These are phyloP conservation scores for Harringtonia aguacate DNA, from an alignment of 2,329 filamentous ascomycete genomes.

Conservation along the genomic window DNA sequence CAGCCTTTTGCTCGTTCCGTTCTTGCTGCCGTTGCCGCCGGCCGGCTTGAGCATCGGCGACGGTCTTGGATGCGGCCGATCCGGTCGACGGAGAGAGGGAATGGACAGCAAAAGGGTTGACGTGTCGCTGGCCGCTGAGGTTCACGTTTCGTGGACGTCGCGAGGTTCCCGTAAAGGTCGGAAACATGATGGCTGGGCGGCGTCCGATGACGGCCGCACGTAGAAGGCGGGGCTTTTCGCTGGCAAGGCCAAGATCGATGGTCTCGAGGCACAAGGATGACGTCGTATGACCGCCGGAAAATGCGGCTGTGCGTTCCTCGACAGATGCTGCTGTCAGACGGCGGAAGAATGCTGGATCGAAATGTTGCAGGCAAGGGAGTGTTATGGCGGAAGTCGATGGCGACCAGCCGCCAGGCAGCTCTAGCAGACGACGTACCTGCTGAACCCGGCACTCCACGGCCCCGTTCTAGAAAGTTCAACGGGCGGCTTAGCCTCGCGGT, in stretches of 20 bases:
- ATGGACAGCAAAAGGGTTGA: conserved; percentile 66
- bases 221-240: neutral
- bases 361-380: neutral
- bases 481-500: too few species aligned
- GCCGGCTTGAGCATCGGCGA: conserved; percentile 81
- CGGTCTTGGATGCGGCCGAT: conserved; percentile 60
- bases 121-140: conserved; percentile 66
- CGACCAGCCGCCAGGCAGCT: neutral
- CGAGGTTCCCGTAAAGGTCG: conserved; percentile 81
- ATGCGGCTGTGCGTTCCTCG: neutral
- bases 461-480: conserved; percentile 15
- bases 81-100: conserved; percentile 45
- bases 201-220: neutral
- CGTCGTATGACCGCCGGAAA: neutral
- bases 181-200: conserved; percentile 55
- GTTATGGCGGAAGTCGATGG: neutral
- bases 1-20: conserved; percentile 63
- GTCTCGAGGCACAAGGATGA: neutral
- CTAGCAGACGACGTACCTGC: too few species aligned
- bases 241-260: neutral
- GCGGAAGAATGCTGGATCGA: neutral
- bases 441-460: neutral
- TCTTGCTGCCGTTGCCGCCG: conserved; percentile 72
- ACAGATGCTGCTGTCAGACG: neutral
- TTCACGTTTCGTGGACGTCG: conserved; percentile 86